These are phyloP conservation scores for Posidonia oceanica DNA, from an alignment of 116 monocot species.

Conservation along the genomic window DNA sequence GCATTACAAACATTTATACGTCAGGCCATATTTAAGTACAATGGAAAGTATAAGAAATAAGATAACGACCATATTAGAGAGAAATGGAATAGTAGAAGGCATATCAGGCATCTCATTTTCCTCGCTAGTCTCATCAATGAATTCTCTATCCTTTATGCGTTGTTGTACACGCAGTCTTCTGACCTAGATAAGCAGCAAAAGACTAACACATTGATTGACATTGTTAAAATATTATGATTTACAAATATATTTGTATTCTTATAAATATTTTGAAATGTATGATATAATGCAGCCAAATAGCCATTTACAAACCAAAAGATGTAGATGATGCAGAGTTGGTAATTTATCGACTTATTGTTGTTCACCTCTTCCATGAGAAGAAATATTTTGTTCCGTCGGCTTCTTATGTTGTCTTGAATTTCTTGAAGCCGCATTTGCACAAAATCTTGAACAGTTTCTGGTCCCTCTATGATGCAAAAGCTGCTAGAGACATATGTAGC, in stretches of 20 bases:
- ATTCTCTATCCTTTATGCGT: constrained; percentile 59
- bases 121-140: constrained; percentile 19
- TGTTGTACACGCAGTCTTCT: constrained; percentile 86
- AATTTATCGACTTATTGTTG: not conserved
- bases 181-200: constrained; percentile 26
- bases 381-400: constrained; percentile 87
- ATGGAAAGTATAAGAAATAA: not conserved
- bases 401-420: constrained; percentile 81
- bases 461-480: constrained; percentile 98
- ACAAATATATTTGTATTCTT: not conserved
- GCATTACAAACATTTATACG: not conserved
- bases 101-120: constrained; percentile 93
- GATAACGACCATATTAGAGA: constrained; percentile 43
- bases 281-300: too few relatives aligned
- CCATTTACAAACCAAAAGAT: too few relatives aligned
- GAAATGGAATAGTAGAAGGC: constrained; percentile 82
- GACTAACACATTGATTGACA: not conserved
- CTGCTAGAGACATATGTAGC: constrained; percentile 11
- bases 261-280: too few relatives aligned
- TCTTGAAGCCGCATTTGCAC: constrained; percentile 78
- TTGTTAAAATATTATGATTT: not conserved
- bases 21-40: too few relatives aligned
- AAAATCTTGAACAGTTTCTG: constrained; percentile 85
- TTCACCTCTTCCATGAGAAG: constrained; percentile 96
- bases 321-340: too few relatives aligned